phyloP scores from a whole-genome alignment of 768 basidiomycete genomes.

The Pisolithus albus region DNA sequence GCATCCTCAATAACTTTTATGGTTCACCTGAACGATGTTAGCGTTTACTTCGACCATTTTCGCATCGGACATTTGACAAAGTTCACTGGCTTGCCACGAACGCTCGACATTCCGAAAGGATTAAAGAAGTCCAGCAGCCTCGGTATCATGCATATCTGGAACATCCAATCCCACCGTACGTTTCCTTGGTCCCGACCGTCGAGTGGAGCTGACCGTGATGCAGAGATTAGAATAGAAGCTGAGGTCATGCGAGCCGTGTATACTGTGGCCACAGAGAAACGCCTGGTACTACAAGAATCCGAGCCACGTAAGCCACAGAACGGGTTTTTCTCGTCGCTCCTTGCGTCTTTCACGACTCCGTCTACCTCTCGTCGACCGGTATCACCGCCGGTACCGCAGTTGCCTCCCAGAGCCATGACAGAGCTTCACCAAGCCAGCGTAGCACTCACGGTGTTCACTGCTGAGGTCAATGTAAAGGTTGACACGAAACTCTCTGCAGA shows the following conservation, averaged over 20 bases:
- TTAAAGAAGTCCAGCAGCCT: conserved; percentile 50
- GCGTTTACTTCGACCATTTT: conserved; percentile 77
- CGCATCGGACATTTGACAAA: conserved; percentile 64
- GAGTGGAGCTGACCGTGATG: conserved; percentile 32
- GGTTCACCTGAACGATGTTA: conserved; percentile 66
- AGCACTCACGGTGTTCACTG: conserved; percentile 28
- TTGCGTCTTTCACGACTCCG: conserved; percentile 20
- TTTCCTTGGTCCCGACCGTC: conserved; percentile 1
- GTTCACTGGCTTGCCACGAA: conserved; percentile 44
- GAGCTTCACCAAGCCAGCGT: conserved; percentile 21
- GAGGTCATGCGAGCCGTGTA: conserved; percentile 80
- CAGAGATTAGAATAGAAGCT: conserved; percentile 60
- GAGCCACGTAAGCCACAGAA: conserved; percentile 25
- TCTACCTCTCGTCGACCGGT: conserved; percentile 8
- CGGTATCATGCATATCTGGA: conserved; percentile 62
- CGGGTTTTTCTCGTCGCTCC: conserved; percentile 42
- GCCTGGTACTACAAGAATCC: conserved; percentile 30
- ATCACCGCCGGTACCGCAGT: conserved; percentile 4
- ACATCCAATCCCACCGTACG: conserved; percentile 60
- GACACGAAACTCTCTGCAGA: conserved; percentile 65
- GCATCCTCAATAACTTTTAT: conserved; percentile 93
- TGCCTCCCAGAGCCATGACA: conserved; percentile 17
- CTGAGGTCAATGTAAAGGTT: conserved; percentile 49
- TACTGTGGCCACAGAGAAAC: conserved; percentile 55
- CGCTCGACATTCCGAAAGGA: conserved; percentile 46